Evolutionary conservation across 768 basidiomycete genomes (phyloP), one percentile per base, ranked within the genome.

Genomic region (Russula griseocarnosa): DNA sequence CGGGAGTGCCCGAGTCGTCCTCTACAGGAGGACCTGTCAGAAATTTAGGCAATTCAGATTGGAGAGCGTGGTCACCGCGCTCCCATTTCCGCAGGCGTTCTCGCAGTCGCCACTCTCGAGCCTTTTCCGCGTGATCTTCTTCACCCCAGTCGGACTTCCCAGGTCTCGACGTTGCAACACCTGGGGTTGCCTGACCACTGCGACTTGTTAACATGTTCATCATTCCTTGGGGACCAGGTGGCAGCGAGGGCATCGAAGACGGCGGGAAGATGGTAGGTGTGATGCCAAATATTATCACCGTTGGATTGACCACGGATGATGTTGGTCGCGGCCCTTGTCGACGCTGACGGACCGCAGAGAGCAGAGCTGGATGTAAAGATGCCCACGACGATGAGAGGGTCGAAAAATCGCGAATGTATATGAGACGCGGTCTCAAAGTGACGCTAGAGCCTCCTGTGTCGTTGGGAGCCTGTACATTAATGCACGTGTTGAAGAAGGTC

Each of bases 211-310:
- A 72, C 54, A 83, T 67, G 66, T 75, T 79, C 58, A 83, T 69
- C 8, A 84, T 63, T 40, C 77, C 76, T 16, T 70, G 76, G 5
- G 65, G 52, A 42, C 70, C 69, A 1, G 70, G 51, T 26, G 71
- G 72, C 18, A 78, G 70, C 2, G 75, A 65, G 28, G 71, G 62
- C 6, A 69, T 51, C 2, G 73, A 68, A 30, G 71, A 67, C 11
- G 82, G 76, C n/a, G 82, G 80, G 16, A 83, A 76, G n/a, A 93
- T 75, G 4, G 90, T 77, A 30, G 94, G 92, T 0, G 88, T 86
- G 70, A 92, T 85, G n/a, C 93, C 92, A 69, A 96, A 90, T 20
- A 97, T 79, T 53, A 97, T 92, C 9, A 87, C 84, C 69, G 87
- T 90, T 3, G 93, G 91, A 70, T 84, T 84, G 40, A 74, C 67